Conservation (phyloP, 2,329 filamentous ascomycete genomes). For the Diplocarpon mali region DNA sequence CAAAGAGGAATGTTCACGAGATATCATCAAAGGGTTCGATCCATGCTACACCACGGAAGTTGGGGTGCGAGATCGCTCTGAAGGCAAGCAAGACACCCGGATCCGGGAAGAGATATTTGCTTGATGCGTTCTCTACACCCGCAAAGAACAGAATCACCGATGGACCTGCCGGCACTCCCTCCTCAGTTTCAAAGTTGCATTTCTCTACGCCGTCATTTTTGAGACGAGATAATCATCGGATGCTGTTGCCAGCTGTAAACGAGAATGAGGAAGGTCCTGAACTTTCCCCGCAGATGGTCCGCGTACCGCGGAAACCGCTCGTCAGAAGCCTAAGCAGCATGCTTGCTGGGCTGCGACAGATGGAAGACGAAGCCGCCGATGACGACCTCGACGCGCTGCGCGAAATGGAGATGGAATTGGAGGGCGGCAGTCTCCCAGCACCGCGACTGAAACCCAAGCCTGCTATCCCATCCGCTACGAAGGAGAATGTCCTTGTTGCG, state of each 20-base stretch:
- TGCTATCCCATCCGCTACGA: constrained; percentile 11
- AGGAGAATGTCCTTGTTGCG: constrained; percentile 31
- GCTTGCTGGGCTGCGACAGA: constrained; percentile 56
- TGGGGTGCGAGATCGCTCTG: constrained; percentile 5
- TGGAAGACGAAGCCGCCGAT: constrained; percentile 58
- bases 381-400: constrained; percentile 64
- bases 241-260: constrained; percentile 39
- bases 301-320: constrained; percentile 48
- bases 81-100: constrained; percentile 33
- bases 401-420: constrained; percentile 50
- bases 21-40: constrained; percentile 21
- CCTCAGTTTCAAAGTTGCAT: constrained; percentile 41
- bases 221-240: constrained; percentile 35
- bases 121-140: constrained; percentile 57
- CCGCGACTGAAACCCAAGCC: constrained; percentile 13
- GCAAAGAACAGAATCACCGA: constrained; percentile 38
- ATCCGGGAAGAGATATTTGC: constrained; percentile 47
- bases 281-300: constrained; percentile 34
- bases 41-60: constrained; percentile 31
- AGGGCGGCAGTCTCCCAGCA: constrained; percentile 9
- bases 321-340: constrained; percentile 63
- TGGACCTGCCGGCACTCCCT: constrained; percentile 33
- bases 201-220: constrained; percentile 66
- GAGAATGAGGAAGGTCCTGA: constrained; percentile 43
- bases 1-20: constrained; percentile 14